phyloP scores from a whole-genome alignment of 441 rosid genomes.

The Adansonia rubrostipa region DNA sequence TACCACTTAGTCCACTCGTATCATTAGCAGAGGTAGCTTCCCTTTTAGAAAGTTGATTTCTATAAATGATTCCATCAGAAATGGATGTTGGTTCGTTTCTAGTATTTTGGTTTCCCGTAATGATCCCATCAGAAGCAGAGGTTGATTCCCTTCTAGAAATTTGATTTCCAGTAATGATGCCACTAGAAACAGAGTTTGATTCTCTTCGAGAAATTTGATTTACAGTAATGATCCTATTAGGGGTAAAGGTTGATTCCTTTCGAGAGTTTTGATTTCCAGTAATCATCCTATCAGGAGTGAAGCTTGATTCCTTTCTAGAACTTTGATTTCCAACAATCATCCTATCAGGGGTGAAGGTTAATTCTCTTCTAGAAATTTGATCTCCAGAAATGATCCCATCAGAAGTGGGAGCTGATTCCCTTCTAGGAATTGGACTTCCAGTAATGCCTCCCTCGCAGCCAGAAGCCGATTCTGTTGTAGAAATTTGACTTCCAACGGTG shows the following conservation, averaged over 20 bases:
- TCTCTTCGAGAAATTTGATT: constrained; percentile 2
- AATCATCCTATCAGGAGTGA: not conserved
- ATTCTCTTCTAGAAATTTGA: constrained; percentile 20
- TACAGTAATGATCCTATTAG: not conserved
- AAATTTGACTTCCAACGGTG: not conserved
- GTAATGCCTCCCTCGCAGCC: not conserved
- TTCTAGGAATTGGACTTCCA: constrained; percentile 5
- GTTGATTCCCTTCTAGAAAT: constrained; percentile 7
- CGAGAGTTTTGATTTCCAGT: not conserved
- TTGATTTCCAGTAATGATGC: not conserved
- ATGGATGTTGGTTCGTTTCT: not conserved
- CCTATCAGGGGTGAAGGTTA: not conserved
- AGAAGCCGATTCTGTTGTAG: constrained; percentile 11
- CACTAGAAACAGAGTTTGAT: not conserved
- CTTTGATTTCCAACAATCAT: constrained; percentile 15
- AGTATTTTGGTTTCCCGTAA: not conserved
- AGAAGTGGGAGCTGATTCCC: not conserved
- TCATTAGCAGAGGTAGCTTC: not conserved
- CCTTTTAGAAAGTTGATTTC: not conserved
- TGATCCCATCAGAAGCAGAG: not conserved
- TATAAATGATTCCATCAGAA: not conserved
- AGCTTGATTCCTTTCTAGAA: constrained; percentile 21
- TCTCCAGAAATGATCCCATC: not conserved
- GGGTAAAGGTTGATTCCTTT: constrained; percentile 9
- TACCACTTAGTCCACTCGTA: not conserved